phyloP scores from a whole-genome alignment of 108 stramenopile genomes.

The Fragilariopsis cylindrus region DNA sequence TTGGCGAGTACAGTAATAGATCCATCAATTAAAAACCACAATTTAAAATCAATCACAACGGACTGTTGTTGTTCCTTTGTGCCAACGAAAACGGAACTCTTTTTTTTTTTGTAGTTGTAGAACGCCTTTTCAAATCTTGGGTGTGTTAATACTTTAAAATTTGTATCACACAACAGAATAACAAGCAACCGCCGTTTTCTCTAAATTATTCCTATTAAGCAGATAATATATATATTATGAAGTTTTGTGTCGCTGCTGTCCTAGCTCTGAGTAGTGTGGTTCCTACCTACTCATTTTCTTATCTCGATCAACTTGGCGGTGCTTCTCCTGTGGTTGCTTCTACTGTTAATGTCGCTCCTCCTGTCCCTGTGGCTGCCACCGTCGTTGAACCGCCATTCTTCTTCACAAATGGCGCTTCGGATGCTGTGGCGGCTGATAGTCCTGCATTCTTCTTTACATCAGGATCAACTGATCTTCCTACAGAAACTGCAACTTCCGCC shows the following conservation, averaged over 20 bases:
- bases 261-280: constrained; percentile 23
- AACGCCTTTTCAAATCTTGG: no score
- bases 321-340: constrained; percentile 16
- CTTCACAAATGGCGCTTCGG: constrained; percentile 26
- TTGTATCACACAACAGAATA: no score
- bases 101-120: no score
- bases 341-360: constrained; percentile 15
- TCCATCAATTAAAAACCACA: no score
- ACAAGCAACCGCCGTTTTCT: no score
- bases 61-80: no score
- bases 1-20: no score
- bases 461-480: constrained; percentile 21
- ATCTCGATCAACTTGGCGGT: constrained; percentile 20
- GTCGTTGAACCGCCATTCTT: constrained; percentile 31
- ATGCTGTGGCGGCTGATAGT: constrained; percentile 24
- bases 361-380: constrained; percentile 20
- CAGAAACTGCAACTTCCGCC: constrained; percentile 1
- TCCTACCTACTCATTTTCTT: constrained; percentile 27
- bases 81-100: no score
- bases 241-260: constrained; percentile 29
- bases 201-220: no score
- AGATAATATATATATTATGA: constrained; percentile 11
- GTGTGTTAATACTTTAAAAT: no score
- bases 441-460: constrained; percentile 33
- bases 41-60: no score